Base-by-base conservation (phyloP, 176 grass and related monocot species). In the Raddia distichophylla region DNA sequence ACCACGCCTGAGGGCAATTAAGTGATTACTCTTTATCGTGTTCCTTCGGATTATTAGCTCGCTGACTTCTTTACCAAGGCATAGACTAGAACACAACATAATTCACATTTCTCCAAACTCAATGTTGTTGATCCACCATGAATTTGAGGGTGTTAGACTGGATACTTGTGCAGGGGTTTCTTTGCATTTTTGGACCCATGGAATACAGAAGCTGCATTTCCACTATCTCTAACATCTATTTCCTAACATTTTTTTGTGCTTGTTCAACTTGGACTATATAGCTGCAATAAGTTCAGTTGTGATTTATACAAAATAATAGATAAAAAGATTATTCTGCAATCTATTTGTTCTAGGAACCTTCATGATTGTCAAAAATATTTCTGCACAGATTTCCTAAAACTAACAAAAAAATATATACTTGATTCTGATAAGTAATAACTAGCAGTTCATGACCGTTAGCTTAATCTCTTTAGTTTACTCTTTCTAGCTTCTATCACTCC, bases 361-460 rank as follows among this genome's bases (percentile, higher is more conserved):
- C 35, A 66, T 11, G 64, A 58, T 66, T 66, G 20, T 40, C 65
- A 19, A 75, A 82, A 63, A 37, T 76, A 33, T 55, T 53, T 71
- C 22, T 62, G 6, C 3, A 14, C 53, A 50, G n/a, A 65, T 48
- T 86, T 88, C 5, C 6, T 4, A 60, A 74, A 69, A 13, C 12
- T 34, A 73, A 67, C 19, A 74, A 75, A 80, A 69, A 46, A 16
- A 63, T 71, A 44, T 82, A 43, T 74, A 77, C 55, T 76, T 42
- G 19, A 3, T 80, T 46, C 37, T 76, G 40, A 64, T 19, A 68
- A 74, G 17, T 81, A 14, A 64, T 16, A 68, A 61, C 3, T 74
- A 43, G 32, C 53, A 64, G 32, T 63, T 80, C 37, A 22, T 85
- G 49, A 46, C 60, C 56, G 34, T 50, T 75, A 12, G 55, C 16